phyloP scores from a whole-genome alignment of 2,329 filamentous ascomycete species.

The Colletotrichum orbiculare region DNA sequence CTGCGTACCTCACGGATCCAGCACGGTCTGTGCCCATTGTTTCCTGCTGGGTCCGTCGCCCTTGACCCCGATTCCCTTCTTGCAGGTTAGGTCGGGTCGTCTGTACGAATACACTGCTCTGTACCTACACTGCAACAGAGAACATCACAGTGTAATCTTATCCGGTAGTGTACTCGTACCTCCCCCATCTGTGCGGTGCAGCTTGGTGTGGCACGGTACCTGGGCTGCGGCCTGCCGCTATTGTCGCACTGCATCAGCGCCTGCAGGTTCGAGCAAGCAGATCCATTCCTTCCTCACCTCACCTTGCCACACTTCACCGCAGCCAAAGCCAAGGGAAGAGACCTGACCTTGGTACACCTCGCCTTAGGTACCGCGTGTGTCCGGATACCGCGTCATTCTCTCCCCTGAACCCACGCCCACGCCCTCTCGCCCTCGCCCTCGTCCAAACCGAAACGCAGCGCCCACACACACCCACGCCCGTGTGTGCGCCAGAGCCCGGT shows the following conservation, averaged over 20 bases:
- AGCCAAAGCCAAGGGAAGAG: too few relatives aligned
- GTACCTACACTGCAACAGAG: background rate
- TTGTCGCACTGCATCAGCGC: conserved; percentile 14
- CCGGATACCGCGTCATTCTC: too few relatives aligned
- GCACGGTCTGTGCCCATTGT: conserved; percentile 8
- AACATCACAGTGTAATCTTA: background rate
- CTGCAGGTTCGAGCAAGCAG: too few relatives aligned
- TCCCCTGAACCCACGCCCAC: too few relatives aligned
- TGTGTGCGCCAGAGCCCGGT: conserved; percentile 17
- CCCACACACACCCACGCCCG: too few relatives aligned
- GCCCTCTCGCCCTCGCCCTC: too few relatives aligned
- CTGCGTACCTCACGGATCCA: background rate
- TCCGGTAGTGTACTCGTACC: background rate
- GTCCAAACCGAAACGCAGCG: too few relatives aligned
- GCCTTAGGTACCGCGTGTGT: too few relatives aligned
- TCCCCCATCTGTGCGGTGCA: too few relatives aligned
- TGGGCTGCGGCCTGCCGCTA: conserved; percentile 11
- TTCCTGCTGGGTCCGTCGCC: conserved; percentile 26
- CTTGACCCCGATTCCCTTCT: conserved; percentile 9
- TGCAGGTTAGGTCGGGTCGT: background rate
- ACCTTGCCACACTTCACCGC: background rate
- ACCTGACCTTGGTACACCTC: too few relatives aligned
- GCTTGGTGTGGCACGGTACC: background rate
- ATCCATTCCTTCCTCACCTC: background rate
- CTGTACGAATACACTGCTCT: conserved; percentile 23